Evolutionary conservation across 257 asterid genomes (phyloP).

Genomic region (Striga asiatica): DNA sequence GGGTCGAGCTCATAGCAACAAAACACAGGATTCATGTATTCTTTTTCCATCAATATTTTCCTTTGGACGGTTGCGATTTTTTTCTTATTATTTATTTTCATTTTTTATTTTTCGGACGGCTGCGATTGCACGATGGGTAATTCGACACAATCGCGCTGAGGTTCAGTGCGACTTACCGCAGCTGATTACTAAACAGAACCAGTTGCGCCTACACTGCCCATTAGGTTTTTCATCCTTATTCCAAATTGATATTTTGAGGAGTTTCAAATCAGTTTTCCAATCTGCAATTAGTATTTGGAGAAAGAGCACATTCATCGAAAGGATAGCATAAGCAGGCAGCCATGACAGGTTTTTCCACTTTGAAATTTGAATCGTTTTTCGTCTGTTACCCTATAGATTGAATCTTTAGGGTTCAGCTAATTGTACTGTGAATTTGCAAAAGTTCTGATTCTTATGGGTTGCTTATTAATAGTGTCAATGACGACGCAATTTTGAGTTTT

Average conservation of each 20-base stretch:
- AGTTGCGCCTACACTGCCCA: conserved; percentile 9
- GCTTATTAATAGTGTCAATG: too few relatives aligned
- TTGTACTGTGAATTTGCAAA: not conserved
- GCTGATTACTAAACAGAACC: not conserved
- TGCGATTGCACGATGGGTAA: not conserved
- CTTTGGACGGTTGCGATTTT: too few relatives aligned
- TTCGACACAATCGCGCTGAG: too few relatives aligned
- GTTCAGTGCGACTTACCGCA: not conserved
- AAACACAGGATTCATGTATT: too few relatives aligned
- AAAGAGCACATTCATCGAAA: conserved; percentile 8
- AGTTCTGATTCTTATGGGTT: not conserved
- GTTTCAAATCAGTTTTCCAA: not conserved
- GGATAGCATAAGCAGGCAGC: conserved; percentile 21
- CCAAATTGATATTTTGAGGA: not conserved
- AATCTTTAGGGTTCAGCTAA: conserved; percentile 15
- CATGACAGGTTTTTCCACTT: conserved; percentile 57
- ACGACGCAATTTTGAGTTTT: too few relatives aligned
- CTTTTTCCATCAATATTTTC: too few relatives aligned
- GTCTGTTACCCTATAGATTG: not conserved
- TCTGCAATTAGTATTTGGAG: conserved; percentile 8
- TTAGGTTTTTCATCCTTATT: conserved; percentile 25
- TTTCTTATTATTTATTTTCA: too few relatives aligned
- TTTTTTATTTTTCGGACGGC: not conserved
- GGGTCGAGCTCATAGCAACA: too few relatives aligned
- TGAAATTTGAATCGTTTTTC: not conserved